Evolutionary conservation across 2,329 filamentous ascomycete genomes (phyloP), one percentile per base, ranked within the genome.

Genomic region (Talaromyces sp.): DNA sequence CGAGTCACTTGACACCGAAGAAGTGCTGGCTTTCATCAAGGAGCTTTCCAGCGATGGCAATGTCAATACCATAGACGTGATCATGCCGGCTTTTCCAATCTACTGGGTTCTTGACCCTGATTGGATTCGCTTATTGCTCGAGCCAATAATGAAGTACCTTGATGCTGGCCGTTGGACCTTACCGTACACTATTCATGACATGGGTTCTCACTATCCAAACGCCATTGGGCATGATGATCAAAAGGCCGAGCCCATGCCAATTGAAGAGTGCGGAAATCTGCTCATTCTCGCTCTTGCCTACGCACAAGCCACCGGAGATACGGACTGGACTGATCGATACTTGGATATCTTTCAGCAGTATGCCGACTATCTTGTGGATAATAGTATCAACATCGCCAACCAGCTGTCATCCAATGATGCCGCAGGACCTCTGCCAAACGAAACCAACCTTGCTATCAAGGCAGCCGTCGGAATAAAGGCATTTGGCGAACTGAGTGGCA

Each of bases 401-500:
- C 76, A 78, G 52, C 63, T 77, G 29, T 74, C 71, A 3, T 75
- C 75, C 6, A 76, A 77, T 51, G 77, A 79, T 54, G 72, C 70
- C 17, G 69, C 72, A 3, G 74, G 74, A 1, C 62, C 66, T 8
- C 63, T 73, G 4, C 64, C 71, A 9, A 78, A 79, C 45, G 72
- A 78, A 56, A 80, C 77, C 6, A 75, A 75, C 49, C 69, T 80
- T 3, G 76, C 76, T 4, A 73, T 79, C 57, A 79, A 79, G 58
- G 71, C 76, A 3, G 75, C 76, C 5, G 71, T 80, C 7, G 77
- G 71, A 0, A 67, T 80, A n/a, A 73, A 72, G 30, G 76, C 77
- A 14, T 78, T 74, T 51, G 74, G 75, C 10, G 58, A 67, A 36
- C 57, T 79, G 32, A 72, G 70, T 16, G 69, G 69, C 2, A 51